A percentile compares a stretch with the other conserved stretches of the same genome.
Conservation (phyloP, 768 basidiomycete species). For the Boletus coccyginus region DNA sequence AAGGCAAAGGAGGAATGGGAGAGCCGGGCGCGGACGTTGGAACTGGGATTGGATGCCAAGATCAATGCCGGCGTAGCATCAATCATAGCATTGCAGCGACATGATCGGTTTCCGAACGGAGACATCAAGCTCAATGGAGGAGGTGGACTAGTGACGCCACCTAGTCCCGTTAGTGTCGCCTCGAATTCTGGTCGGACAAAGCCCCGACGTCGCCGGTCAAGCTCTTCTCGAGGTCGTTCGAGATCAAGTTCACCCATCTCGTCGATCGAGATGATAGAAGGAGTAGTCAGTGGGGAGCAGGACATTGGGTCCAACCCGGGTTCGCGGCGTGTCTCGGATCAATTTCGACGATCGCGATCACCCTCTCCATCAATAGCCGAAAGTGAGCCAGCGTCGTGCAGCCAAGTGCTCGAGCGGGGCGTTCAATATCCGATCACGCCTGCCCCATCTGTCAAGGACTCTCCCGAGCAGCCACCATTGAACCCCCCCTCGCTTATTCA, state of each 20-base stretch:
- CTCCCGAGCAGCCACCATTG: conserved; percentile 21
- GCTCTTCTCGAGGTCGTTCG: conserved; percentile 39
- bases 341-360: conserved; percentile 25
- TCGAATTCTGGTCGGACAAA: conserved; percentile 52
- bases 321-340: conserved; percentile 26
- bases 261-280: conserved; percentile 34
- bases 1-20: conserved; percentile 85
- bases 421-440: conserved; percentile 31
- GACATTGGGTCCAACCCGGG: conserved; percentile 16
- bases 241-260: conserved; percentile 35
- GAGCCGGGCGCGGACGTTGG: conserved; percentile 48
- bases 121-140: conserved; percentile 30
- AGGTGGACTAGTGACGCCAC: conserved; percentile 68
- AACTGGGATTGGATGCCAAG: conserved; percentile 49
- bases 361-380: conserved; percentile 31
- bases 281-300: conserved; percentile 17
- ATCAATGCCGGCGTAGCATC: conserved; percentile 34
- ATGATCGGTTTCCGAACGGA: conserved; percentile 35
- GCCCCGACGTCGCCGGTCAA: conserved; percentile 42
- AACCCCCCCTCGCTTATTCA: conserved; percentile 4
- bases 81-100: conserved; percentile 34
- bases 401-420: conserved; percentile 14
- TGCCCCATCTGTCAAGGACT: conserved; percentile 30
- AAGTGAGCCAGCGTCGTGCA: conserved; percentile 29
- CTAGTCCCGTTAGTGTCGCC: conserved; percentile 69